These are phyloP conservation scores for Rhododendron williamsianum DNA, from an alignment of 148 eudicot species.

Conservation along the genomic window DNA sequence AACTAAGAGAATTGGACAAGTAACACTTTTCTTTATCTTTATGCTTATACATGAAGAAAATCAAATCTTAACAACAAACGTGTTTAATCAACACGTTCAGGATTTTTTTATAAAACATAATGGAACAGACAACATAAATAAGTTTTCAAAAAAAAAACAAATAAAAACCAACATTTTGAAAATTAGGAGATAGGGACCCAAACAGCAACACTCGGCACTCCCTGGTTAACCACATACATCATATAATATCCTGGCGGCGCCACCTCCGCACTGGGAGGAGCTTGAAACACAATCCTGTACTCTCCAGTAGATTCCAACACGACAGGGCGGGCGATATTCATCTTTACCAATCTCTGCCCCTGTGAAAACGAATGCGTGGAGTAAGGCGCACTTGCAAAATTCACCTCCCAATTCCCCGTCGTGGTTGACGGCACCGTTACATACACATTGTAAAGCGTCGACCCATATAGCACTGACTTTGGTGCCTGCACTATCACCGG, in stretches of 20 bases:
- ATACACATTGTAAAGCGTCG: not conserved
- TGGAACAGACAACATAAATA: too few species aligned
- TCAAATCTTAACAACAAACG: too few species aligned
- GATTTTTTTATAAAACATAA: too few species aligned
- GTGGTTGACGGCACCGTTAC: not conserved
- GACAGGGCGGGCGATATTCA: not conserved
- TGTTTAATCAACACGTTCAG: too few species aligned
- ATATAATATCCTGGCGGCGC: not conserved
- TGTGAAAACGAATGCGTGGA: not conserved
- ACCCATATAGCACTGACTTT: not conserved
- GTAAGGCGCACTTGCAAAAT: not conserved
- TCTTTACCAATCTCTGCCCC: not conserved
- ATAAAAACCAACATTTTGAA: not conserved
- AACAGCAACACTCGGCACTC: not conserved
- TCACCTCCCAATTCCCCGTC: not conserved
- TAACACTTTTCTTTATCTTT: too few species aligned
- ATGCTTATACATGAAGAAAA: too few species aligned
- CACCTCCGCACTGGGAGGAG: not conserved
- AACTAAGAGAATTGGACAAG: too few species aligned
- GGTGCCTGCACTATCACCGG: slow-evolving; percentile 27
- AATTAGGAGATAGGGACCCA: not conserved
- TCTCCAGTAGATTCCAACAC: too few species aligned
- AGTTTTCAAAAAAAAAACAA: too few species aligned
- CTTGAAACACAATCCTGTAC: too few species aligned
- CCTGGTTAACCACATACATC: not conserved